phyloP scores from a whole-genome alignment of 139 green algal species.

The Axilococcus clingmanii region DNA sequence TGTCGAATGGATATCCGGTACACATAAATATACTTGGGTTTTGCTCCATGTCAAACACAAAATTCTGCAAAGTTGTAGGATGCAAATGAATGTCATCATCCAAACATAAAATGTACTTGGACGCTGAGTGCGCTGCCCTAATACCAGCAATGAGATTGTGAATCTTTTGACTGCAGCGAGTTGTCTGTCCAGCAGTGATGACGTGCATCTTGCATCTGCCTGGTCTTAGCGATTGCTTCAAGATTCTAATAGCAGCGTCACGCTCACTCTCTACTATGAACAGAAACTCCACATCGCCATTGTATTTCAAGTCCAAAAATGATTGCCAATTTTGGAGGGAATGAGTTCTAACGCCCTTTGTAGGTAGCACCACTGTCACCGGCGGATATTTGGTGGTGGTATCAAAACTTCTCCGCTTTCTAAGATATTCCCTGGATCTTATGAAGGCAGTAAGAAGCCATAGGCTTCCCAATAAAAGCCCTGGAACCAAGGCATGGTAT shows the following conservation, averaged over 20 bases:
- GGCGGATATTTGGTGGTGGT: constrained; percentile 9
- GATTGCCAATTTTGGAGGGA: constrained; percentile 51
- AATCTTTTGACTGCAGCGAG: constrained; percentile 65
- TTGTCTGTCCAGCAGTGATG: constrained; percentile 29
- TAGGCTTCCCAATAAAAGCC: constrained; percentile 12
- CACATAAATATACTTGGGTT: constrained; percentile 45
- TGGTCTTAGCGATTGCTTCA: not conserved
- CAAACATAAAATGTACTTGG: constrained; percentile 74
- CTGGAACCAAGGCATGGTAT: constrained; percentile 17
- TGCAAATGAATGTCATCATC: constrained; percentile 88
- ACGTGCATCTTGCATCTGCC: constrained; percentile 10
- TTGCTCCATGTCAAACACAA: constrained; percentile 57
- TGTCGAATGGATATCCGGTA: constrained; percentile 86
- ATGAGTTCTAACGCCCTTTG: constrained; percentile 51
- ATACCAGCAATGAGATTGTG: constrained; percentile 53
- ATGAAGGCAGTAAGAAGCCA: constrained; percentile 16
- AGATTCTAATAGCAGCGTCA: constrained; percentile 29
- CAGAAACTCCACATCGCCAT: constrained; percentile 51
- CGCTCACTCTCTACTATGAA: constrained; percentile 56
- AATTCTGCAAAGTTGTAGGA: constrained; percentile 34
- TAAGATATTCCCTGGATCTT: constrained; percentile 10
- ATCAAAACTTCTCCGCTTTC: not conserved
- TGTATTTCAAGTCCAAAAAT: constrained; percentile 46
- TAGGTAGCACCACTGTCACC: constrained; percentile 54
- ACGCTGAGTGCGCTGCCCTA: not conserved